Conservation (phyloP, 2,329 filamentous ascomycete species). For the Sarocladium kiliense region DNA sequence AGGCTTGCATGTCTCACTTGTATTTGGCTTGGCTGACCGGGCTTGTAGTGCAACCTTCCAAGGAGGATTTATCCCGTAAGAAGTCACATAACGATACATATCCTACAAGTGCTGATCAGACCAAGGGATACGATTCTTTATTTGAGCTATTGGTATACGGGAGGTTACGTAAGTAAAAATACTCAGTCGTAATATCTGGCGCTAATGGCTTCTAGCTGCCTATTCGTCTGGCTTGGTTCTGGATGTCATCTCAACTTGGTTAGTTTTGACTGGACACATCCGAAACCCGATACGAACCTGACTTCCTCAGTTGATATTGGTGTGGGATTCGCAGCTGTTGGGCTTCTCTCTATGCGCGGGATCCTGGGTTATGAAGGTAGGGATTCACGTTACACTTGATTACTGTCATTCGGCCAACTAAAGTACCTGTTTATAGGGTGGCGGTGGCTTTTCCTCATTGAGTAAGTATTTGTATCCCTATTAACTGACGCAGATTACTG, state of each 20-base stretch:
- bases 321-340: slow-evolving; percentile 51
- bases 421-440: too few species aligned
- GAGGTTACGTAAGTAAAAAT: slow-evolving; percentile 20
- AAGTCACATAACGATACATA: slow-evolving; percentile 15
- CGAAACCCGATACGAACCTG: neutral
- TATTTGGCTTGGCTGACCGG: too few species aligned
- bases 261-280: neutral
- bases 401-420: too few species aligned
- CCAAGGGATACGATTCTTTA: slow-evolving; percentile 47
- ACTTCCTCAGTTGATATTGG: slow-evolving; percentile 41
- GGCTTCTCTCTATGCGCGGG: slow-evolving; percentile 50
- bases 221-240: slow-evolving; percentile 61
- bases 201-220: slow-evolving; percentile 42
- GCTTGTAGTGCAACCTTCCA: slow-evolving; percentile 35
- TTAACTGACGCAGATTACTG: neutral
- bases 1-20: too few species aligned
- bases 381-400: too few species aligned
- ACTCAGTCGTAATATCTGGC: neutral
- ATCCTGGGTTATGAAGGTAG: slow-evolving; percentile 40
- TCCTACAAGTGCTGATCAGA: neutral
- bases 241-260: slow-evolving; percentile 40
- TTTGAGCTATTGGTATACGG: slow-evolving; percentile 62
- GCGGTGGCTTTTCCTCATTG: slow-evolving; percentile 48
- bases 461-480: slow-evolving; percentile 18
- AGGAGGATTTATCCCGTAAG: slow-evolving; percentile 56